These are phyloP conservation scores for Aaosphaeria arxii DNA, from an alignment of 2,329 filamentous ascomycete genomes.

Conservation along the genomic window DNA sequence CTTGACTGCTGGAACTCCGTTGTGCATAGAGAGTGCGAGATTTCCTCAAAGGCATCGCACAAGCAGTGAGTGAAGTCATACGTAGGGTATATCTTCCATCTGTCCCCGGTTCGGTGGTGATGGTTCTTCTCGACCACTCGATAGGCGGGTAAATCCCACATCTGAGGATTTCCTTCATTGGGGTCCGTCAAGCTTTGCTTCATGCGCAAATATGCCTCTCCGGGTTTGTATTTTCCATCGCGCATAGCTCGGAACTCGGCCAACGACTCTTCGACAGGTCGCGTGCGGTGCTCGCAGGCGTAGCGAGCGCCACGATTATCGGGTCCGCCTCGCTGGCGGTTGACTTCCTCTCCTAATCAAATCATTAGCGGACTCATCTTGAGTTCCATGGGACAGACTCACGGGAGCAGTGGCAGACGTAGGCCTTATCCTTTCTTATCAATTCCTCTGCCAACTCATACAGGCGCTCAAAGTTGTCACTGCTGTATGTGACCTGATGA, in stretches of 20 bases:
- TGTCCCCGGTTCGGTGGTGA: slow-evolving; percentile 75
- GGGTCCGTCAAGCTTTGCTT: slow-evolving; percentile 68
- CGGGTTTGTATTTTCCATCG: slow-evolving; percentile 84
- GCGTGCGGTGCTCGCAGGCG: slow-evolving; percentile 76
- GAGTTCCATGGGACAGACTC: slow-evolving; percentile 9
- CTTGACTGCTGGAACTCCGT: slow-evolving; percentile 85
- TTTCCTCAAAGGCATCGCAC: slow-evolving; percentile 87
- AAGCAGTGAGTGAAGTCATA: slow-evolving; percentile 92
- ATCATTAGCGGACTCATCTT: not conserved
- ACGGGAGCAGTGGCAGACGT: slow-evolving; percentile 83
- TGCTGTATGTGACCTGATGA: slow-evolving; percentile 76
- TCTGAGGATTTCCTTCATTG: slow-evolving; percentile 82
- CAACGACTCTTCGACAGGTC: slow-evolving; percentile 72
- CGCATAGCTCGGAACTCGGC: slow-evolving; percentile 85
- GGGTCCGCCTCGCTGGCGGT: slow-evolving; percentile 79
- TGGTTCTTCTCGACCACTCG: slow-evolving; percentile 71
- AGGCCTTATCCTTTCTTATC: slow-evolving; percentile 65
- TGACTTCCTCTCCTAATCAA: slow-evolving; percentile 67
- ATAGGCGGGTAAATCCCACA: slow-evolving; percentile 96
- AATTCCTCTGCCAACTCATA: slow-evolving; percentile 88
- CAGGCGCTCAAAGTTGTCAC: slow-evolving; percentile 83
- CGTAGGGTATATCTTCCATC: slow-evolving; percentile 93
- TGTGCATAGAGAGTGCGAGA: slow-evolving; percentile 90
- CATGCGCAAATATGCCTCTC: slow-evolving; percentile 85
- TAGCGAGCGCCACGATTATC: slow-evolving; percentile 67